A percentile compares a stretch with the other conserved stretches of the same genome.
phyloP scores from a whole-genome alignment of 2,329 filamentous ascomycete genomes.

The Exophiala bonariae region DNA sequence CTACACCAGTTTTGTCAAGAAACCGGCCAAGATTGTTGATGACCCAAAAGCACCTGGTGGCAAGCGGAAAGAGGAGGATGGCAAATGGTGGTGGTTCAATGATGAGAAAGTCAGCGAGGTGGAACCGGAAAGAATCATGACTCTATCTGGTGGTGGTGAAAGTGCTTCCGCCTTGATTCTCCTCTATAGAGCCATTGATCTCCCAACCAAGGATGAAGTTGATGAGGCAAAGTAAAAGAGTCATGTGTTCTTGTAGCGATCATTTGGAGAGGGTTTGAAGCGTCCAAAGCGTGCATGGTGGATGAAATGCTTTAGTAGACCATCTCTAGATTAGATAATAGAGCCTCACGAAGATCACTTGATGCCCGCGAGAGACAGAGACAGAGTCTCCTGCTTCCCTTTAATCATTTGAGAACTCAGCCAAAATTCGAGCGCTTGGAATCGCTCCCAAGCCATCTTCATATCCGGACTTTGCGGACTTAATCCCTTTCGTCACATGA shows the following conservation, averaged over 20 bases:
- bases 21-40: slow-evolving; percentile 62
- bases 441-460: no score
- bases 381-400: no score
- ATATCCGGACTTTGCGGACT: no score
- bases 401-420: no score
- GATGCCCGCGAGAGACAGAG: no score
- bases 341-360: slow-evolving; percentile 7
- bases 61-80: slow-evolving; percentile 77
- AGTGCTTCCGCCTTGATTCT: slow-evolving; percentile 53
- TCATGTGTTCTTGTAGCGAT: background rate
- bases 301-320: background rate
- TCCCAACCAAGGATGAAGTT: slow-evolving; percentile 45
- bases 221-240: slow-evolving; percentile 10
- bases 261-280: background rate
- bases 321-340: no score
- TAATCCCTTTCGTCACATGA: background rate
- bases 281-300: slow-evolving; percentile 4
- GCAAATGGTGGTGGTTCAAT: slow-evolving; percentile 99
- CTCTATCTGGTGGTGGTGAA: slow-evolving; percentile 76
- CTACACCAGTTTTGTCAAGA: slow-evolving; percentile 98
- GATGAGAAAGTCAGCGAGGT: slow-evolving; percentile 97
- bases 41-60: slow-evolving; percentile 68
- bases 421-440: no score
- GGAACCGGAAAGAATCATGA: slow-evolving; percentile 84
- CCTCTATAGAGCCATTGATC: slow-evolving; percentile 50